These are phyloP conservation scores for Helicostylum pulchrum DNA, from an alignment of 192 early-diverging fungal genomes.

Conservation along the genomic window DNA sequence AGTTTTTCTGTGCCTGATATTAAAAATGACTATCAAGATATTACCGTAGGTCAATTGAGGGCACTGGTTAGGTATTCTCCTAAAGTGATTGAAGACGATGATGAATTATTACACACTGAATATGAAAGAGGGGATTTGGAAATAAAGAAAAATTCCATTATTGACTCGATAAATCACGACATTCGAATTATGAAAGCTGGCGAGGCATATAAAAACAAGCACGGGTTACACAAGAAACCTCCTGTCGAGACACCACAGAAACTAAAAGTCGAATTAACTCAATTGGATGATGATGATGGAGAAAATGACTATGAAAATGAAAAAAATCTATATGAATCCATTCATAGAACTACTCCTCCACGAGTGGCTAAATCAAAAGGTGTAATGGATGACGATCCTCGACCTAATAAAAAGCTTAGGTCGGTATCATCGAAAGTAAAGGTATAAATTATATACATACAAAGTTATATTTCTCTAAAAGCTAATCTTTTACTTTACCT, in stretches of 20 bases:
- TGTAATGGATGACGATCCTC: too few relatives aligned
- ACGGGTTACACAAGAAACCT: constrained; percentile 32
- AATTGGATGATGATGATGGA: not conserved
- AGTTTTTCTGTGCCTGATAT: not conserved
- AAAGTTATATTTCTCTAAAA: too few relatives aligned
- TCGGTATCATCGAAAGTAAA: too few relatives aligned
- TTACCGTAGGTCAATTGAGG: constrained; percentile 1
- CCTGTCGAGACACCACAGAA: constrained; percentile 10
- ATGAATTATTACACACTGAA: not conserved
- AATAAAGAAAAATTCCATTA: constrained; percentile 17
- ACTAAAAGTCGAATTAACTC: constrained; percentile 5
- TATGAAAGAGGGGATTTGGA: constrained; percentile 13
- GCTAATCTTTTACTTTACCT: too few relatives aligned
- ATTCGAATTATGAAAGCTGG: constrained; percentile 17
- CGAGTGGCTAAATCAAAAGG: not conserved
- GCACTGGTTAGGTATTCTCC: not conserved
- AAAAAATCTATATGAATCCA: not conserved
- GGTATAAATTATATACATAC: too few relatives aligned
- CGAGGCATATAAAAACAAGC: constrained; percentile 28
- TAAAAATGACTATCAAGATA: constrained; percentile 4
- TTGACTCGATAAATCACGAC: constrained; percentile 13
- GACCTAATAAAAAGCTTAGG: too few relatives aligned
- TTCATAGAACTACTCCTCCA: not conserved
- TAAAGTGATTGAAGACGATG: not conserved
- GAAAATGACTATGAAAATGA: not conserved